Evolutionary conservation across 1,284 basidiomycete species (phyloP).

Genomic region (Ceratobasidium sp.): DNA sequence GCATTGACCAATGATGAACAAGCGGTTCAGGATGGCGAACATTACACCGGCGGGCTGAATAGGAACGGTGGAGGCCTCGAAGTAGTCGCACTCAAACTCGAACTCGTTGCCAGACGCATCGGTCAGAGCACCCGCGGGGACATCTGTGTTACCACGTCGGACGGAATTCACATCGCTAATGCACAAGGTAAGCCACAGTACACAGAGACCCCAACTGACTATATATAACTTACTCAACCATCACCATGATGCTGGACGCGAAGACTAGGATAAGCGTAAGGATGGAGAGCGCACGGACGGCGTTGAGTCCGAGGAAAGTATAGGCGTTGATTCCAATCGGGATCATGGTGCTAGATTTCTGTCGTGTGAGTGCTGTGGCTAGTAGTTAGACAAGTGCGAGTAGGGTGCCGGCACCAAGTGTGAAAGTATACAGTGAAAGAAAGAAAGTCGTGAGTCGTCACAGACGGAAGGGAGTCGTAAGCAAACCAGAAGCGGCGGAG

Average conservation of each 20-base stretch:
- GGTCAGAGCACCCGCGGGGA: constrained; percentile 24
- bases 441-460: constrained; percentile 36
- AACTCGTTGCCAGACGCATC: constrained; percentile 42
- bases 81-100: constrained; percentile 49
- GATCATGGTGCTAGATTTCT: constrained; percentile 16
- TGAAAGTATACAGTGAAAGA: constrained; percentile 25
- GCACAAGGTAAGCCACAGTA: neutral
- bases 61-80: constrained; percentile 59
- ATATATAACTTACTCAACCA: constrained; percentile 67
- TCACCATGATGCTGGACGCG: constrained; percentile 79
- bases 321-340: constrained; percentile 52
- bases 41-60: constrained; percentile 88
- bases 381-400: neutral
- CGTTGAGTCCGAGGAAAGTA: constrained; percentile 82
- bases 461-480: constrained; percentile 29
- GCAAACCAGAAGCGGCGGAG: neutral
- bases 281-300: constrained; percentile 80
- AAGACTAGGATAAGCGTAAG: constrained; percentile 78
- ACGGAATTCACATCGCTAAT: constrained; percentile 78
- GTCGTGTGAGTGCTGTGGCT: neutral
- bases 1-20: constrained; percentile 83
- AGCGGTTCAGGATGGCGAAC: constrained; percentile 85
- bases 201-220: neutral
- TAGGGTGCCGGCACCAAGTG: constrained; percentile 38
- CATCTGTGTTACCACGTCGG: constrained; percentile 58